Evolutionary conservation across 202 grass and related monocot species (phyloP).

Genomic region (Elaeis oleifera): DNA sequence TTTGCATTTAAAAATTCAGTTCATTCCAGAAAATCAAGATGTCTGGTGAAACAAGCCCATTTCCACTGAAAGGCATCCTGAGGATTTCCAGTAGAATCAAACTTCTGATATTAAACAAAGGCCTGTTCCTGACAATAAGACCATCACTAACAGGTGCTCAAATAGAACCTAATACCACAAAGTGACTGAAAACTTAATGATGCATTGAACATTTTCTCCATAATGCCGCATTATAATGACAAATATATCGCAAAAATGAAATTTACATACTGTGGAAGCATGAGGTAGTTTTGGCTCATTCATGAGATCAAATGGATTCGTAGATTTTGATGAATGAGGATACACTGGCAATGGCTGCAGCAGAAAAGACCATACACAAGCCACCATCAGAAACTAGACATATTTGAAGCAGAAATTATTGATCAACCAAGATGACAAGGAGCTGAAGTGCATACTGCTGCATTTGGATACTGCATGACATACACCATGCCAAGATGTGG

Average conservation of each 20-base stretch:
- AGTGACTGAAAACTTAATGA: too few relatives aligned
- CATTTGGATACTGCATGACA: slow-evolving; percentile 20
- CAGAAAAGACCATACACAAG: slow-evolving; percentile 5
- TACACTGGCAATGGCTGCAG: slow-evolving; percentile 17
- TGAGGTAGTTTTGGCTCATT: slow-evolving; percentile 26
- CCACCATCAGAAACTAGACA: slow-evolving; percentile 2
- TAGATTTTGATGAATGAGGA: slow-evolving; percentile 19
- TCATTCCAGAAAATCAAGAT: too few relatives aligned
- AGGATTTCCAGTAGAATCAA: too few relatives aligned
- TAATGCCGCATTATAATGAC: neutral
- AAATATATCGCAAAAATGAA: neutral
- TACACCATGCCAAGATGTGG: slow-evolving; percentile 28
- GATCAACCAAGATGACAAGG: slow-evolving; percentile 8
- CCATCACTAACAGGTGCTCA: too few relatives aligned
- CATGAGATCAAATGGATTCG: slow-evolving; percentile 35
- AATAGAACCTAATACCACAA: too few relatives aligned
- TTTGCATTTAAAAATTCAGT: too few relatives aligned
- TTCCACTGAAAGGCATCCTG: too few relatives aligned
- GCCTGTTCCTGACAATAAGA: too few relatives aligned
- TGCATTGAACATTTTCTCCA: too few relatives aligned
- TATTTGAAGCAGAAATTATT: neutral
- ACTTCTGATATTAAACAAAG: too few relatives aligned
- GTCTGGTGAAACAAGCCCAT: too few relatives aligned
- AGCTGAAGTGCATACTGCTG: slow-evolving; percentile 24
- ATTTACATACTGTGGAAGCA: slow-evolving; percentile 36